Evolutionary conservation across 2,329 filamentous ascomycete genomes (phyloP).

Genomic region (Rutstroemia sydowiana): DNA sequence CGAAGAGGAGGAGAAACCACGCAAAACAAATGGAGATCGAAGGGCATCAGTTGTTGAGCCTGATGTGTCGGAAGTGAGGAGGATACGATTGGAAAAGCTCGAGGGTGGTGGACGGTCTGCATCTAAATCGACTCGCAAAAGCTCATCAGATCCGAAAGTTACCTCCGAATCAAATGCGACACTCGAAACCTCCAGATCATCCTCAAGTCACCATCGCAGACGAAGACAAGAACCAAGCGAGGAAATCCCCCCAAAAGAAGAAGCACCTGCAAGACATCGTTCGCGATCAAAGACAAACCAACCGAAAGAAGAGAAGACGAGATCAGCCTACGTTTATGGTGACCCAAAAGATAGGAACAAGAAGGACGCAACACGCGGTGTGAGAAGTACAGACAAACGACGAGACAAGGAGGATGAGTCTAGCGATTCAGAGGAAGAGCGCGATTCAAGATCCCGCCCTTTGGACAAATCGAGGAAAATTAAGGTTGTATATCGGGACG

Average conservation of each 20-base stretch:
- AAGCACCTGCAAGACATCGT: slow-evolving; percentile 18
- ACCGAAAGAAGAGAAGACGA: slow-evolving; percentile 14
- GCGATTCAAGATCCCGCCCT: slow-evolving; percentile 6
- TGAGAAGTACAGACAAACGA: slow-evolving; percentile 16
- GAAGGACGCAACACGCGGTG: slow-evolving; percentile 10
- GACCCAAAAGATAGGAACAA: slow-evolving; percentile 13
- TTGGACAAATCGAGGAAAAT: slow-evolving; percentile 21
- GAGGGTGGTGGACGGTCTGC: slow-evolving; percentile 16
- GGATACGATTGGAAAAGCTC: slow-evolving; percentile 25
- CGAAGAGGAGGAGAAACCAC: slow-evolving; percentile 15
- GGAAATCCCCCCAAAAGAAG: slow-evolving; percentile 10
- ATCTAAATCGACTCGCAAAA: slow-evolving; percentile 10
- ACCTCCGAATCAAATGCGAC: slow-evolving; percentile 22
- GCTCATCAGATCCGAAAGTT: slow-evolving; percentile 18
- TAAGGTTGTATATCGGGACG: slow-evolving; percentile 22
- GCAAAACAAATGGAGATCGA: slow-evolving; percentile 15
- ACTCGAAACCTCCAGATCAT: slow-evolving; percentile 15
- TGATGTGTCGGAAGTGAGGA: slow-evolving; percentile 20
- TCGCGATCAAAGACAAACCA: slow-evolving; percentile 10
- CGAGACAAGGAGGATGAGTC: slow-evolving; percentile 19
- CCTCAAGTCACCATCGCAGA: slow-evolving; percentile 20
- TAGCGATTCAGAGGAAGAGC: slow-evolving; percentile 17
- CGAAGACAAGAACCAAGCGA: slow-evolving; percentile 10
- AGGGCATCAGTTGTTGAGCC: slow-evolving; percentile 17
- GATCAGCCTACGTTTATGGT: slow-evolving; percentile 18